Percentiles rank a stretch among this genome's conserved stretches.
Conservation (phyloP, 768 basidiomycete species). For the Megacollybia marginata region DNA sequence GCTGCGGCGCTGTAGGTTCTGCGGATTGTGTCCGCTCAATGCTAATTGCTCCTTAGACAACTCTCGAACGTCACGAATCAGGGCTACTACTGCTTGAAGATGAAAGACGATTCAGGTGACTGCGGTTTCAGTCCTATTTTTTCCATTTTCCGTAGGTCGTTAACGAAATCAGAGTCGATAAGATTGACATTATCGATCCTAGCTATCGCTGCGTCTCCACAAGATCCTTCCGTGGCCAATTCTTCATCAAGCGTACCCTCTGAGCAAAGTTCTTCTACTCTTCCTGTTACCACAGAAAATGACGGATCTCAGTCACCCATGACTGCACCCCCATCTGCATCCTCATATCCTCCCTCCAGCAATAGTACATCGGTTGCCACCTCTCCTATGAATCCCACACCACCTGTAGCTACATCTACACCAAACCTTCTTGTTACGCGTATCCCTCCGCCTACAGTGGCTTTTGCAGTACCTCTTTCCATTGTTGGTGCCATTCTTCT, state of each 20-base stretch:
- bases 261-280: background rate
- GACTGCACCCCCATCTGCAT: background rate
- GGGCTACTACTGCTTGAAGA: constrained; percentile 8
- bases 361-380: background rate
- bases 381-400: background rate
- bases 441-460: constrained; percentile 18
- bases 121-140: constrained; percentile 18
- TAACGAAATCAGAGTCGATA: background rate
- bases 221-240: background rate
- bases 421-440: constrained; percentile 12
- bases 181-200: background rate
- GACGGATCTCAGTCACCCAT: background rate
- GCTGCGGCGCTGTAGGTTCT: background rate
- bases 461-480: constrained; percentile 27
- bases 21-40: background rate
- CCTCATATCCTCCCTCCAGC: background rate
- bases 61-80: constrained; percentile 12
- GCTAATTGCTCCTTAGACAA: constrained; percentile 7
- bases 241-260: background rate
- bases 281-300: background rate
- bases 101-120: constrained; percentile 19
- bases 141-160: constrained; percentile 14
- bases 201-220: background rate
- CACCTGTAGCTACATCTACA: background rate
- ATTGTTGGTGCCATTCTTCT: constrained; percentile 23